phyloP scores from a whole-genome alignment of 768 basidiomycete genomes.

The Pholiota conissans region DNA sequence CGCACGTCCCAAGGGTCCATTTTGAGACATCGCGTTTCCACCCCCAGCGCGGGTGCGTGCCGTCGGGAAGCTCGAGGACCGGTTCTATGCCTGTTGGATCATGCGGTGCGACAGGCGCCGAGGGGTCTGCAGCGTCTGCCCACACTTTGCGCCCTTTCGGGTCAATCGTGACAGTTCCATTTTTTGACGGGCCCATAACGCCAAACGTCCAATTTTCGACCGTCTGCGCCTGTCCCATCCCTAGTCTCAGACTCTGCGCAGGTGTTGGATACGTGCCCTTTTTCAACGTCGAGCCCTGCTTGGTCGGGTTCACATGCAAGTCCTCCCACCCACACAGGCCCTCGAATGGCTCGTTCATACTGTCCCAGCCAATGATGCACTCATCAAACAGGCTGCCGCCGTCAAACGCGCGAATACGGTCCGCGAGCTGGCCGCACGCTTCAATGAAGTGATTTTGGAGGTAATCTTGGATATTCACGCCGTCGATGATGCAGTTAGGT shows the following conservation, averaged over 20 bases:
- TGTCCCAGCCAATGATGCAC: constrained; percentile 96
- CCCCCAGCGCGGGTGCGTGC: constrained; percentile 71
- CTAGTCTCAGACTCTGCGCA: constrained; percentile 79
- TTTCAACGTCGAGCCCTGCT: constrained; percentile 73
- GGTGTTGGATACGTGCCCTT: constrained; percentile 90
- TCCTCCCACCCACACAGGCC: constrained; percentile 73
- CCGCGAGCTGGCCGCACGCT: constrained; percentile 75
- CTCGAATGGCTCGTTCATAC: constrained; percentile 91
- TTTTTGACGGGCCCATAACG: constrained; percentile 69
- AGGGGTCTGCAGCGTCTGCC: constrained; percentile 42
- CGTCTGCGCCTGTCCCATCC: constrained; percentile 82
- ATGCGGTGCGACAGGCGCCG: background rate
- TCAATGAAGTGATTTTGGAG: constrained; percentile 75
- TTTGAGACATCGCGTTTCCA: constrained; percentile 68
- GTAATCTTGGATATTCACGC: constrained; percentile 89
- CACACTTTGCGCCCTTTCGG: constrained; percentile 81
- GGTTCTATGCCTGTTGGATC: background rate
- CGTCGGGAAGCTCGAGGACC: constrained; percentile 51
- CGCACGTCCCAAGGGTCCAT: constrained; percentile 77
- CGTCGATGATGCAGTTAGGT: constrained; percentile 88
- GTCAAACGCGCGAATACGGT: constrained; percentile 59
- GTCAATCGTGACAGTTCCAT: constrained; percentile 80
- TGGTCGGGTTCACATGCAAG: constrained; percentile 59
- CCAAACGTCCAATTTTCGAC: constrained; percentile 86
- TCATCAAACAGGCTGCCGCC: constrained; percentile 78